These are phyloP conservation scores for Pinguiococcus pyrenoidosus DNA, from an alignment of 108 stramenopile genomes.

Conservation along the genomic window DNA sequence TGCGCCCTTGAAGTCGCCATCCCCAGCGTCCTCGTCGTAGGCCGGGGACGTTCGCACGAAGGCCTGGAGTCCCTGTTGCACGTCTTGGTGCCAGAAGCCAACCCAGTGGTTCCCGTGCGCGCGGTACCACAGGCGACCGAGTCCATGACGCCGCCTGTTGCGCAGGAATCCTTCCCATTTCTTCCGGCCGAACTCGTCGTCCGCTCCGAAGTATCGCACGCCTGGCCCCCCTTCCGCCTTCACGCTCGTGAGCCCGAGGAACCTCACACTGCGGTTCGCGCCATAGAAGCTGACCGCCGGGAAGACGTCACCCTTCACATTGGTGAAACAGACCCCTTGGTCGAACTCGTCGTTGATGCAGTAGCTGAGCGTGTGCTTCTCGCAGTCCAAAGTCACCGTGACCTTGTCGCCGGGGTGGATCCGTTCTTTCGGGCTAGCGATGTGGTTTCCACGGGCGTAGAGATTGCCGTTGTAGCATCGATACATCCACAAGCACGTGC, in stretches of 20 bases:
- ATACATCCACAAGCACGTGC: conserved; percentile 37
- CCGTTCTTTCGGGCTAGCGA: background rate
- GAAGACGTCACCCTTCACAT: conserved; percentile 32
- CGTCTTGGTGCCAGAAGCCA: background rate
- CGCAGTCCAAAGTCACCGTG: conserved; percentile 32
- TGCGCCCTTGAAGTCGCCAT: too few relatives aligned
- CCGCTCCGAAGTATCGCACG: background rate
- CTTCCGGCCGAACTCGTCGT: background rate
- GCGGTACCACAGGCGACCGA: background rate
- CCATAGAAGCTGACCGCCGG: conserved; percentile 34
- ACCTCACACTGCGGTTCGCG: conserved; percentile 11
- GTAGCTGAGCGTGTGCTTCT: conserved; percentile 25
- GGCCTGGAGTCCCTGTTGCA: conserved; percentile 1
- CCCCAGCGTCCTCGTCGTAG: background rate
- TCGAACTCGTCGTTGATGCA: conserved; percentile 18
- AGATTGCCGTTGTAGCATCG: conserved; percentile 38
- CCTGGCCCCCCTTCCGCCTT: background rate
- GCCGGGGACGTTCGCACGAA: too few relatives aligned
- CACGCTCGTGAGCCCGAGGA: conserved; percentile 14
- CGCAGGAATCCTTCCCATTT: background rate
- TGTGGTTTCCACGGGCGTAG: conserved; percentile 24
- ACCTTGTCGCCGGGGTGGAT: conserved; percentile 40
- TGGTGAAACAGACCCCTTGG: conserved; percentile 30
- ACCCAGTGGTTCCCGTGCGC: background rate
- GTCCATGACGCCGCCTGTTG: background rate